Conservation (phyloP, 306 rosid genomes). For the Clitoria ternatea region DNA sequence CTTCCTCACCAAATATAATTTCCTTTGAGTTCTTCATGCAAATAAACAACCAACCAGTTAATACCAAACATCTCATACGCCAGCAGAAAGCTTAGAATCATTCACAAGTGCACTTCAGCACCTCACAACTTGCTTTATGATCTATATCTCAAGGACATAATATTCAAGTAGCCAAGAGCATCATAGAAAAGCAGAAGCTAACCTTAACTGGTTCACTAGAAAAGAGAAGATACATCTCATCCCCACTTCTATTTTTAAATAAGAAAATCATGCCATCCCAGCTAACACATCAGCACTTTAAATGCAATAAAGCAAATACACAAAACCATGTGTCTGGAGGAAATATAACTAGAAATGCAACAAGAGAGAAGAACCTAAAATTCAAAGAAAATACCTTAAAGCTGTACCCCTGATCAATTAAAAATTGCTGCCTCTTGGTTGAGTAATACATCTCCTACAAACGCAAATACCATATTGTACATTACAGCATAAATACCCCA, state of each 20-base stretch:
- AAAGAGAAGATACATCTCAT: background rate
- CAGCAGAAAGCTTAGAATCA: conserved; percentile 15
- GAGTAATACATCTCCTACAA: conserved; percentile 98
- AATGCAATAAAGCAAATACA: conserved; percentile 4
- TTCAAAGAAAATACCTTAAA: conserved; percentile 61
- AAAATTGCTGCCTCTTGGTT: conserved; percentile 93
- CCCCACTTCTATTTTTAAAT: conserved; percentile 7
- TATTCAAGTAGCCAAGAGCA: background rate
- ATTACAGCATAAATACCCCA: conserved; percentile 5
- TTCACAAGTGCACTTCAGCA: background rate
- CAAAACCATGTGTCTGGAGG: background rate
- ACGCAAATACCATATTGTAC: conserved; percentile 9
- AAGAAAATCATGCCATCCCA: conserved; percentile 5
- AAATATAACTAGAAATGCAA: conserved; percentile 16
- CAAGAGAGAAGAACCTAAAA: background rate
- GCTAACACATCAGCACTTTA: background rate
- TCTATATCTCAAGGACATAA: conserved; percentile 9
- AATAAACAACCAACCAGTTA: conserved; percentile 1
- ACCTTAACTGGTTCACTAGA: background rate
- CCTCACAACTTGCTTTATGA: background rate
- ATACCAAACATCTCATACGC: background rate
- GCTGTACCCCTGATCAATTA: conserved; percentile 98
- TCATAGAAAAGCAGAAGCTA: background rate
- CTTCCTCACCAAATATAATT: background rate
- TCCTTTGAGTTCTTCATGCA: background rate